phyloP scores from a whole-genome alignment of 441 rosid genomes.

The Euphorbia corollata region DNA sequence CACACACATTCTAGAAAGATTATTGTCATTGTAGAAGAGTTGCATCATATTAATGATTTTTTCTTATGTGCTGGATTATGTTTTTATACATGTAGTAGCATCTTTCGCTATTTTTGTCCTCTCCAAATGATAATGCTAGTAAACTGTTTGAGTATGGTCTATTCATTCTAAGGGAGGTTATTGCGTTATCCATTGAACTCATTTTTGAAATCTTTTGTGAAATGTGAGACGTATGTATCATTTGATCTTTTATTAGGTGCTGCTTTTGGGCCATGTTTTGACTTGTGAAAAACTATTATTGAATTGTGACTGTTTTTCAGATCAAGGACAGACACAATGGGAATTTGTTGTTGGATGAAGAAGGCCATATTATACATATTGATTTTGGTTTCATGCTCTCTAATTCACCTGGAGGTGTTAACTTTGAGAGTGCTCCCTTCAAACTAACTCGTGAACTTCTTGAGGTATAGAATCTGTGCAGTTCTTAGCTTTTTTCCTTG shows the following conservation, averaged over 20 bases:
- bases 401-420: conserved; percentile 95
- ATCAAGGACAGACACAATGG: conserved; percentile 98
- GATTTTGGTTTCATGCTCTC: conserved; percentile 99
- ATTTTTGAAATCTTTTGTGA: neutral
- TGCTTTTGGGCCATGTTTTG: neutral
- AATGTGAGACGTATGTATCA: neutral
- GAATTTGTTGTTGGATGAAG: conserved; percentile 87
- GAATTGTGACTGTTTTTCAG: conserved; percentile 26
- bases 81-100: neutral
- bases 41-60: neutral
- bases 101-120: neutral
- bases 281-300: neutral
- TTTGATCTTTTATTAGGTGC: neutral
- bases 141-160: neutral
- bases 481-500: neutral
- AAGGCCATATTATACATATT: conserved; percentile 95
- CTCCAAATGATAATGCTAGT: neutral
- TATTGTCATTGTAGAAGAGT: neutral
- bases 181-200: neutral
- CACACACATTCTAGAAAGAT: neutral
- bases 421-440: conserved; percentile 96
- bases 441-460: conserved; percentile 95
- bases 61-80: neutral
- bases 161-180: neutral
- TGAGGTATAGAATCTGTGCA: conserved; percentile 39